Evolutionary conservation across 495 filamentous ascomycete species (phyloP).

Genomic region (Lasiosphaeria ovina): DNA sequence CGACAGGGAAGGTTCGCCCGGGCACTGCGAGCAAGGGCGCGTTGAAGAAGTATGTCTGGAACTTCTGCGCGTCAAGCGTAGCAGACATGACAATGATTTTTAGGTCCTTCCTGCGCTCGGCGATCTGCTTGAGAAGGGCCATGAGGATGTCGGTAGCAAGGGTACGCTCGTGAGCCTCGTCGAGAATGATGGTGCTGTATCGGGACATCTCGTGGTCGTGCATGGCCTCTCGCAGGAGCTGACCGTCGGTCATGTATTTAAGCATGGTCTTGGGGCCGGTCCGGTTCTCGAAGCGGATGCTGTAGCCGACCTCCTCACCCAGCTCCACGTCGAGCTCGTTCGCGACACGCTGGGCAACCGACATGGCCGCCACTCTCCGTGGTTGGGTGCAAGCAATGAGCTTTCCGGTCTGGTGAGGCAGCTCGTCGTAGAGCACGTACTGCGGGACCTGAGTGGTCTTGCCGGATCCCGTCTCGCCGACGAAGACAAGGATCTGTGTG

Average conservation of each 20-base stretch:
- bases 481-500: constrained; percentile 94
- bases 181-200: constrained; percentile 97
- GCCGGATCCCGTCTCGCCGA: constrained; percentile 98
- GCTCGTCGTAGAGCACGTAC: constrained; percentile 95
- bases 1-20: constrained; percentile 92
- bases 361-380: constrained; percentile 97
- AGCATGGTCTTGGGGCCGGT: constrained; percentile 87
- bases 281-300: constrained; percentile 97
- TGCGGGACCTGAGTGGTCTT: constrained; percentile 99
- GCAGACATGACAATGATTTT: constrained; percentile 99
- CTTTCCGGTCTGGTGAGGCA: constrained; percentile 78
- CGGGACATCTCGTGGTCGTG: constrained; percentile 85
- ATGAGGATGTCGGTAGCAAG: constrained; percentile 94
- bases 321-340: constrained; percentile 92
- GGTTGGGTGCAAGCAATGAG: constrained; percentile 97
- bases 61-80: constrained; percentile 94
- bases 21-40: constrained; percentile 93
- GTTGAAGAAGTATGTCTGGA: constrained; percentile 95
- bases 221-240: constrained; percentile 98
- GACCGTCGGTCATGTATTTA: constrained; percentile 99
- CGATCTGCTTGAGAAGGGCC: constrained; percentile 88
- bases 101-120: constrained; percentile 72
- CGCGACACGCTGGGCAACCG: constrained; percentile 96
- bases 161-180: constrained; percentile 96
- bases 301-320: constrained; percentile 97